phyloP scores from a whole-genome alignment of 192 early-diverging fungal species.

The Coemansia sp. region DNA sequence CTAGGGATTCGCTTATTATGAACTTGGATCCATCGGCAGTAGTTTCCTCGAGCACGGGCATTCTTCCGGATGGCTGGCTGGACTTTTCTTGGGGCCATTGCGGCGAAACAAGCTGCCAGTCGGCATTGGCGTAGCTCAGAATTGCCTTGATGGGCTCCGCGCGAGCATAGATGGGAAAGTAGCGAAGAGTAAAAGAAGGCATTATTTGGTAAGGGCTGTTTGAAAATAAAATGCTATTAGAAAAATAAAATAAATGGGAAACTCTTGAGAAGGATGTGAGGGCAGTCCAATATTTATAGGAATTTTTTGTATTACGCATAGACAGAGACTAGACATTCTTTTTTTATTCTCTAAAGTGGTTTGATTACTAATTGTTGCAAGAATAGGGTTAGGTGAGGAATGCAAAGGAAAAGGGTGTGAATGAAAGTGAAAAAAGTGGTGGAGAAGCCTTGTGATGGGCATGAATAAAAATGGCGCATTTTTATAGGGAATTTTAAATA shows the following conservation, averaged over 20 bases:
- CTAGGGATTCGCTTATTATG: background rate
- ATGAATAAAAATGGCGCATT: background rate
- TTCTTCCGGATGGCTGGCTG: constrained; percentile 48
- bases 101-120: constrained; percentile 24
- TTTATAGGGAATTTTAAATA: no score
- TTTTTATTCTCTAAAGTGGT: no score
- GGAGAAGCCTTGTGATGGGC: no score
- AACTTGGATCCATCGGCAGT: constrained; percentile 19
- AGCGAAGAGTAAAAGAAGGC: constrained; percentile 10
- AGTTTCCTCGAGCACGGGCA: constrained; percentile 53
- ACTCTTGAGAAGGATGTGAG: no score
- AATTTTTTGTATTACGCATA: no score
- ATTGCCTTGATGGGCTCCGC: constrained; percentile 31
- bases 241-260: no score
- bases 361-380: no score
- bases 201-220: background rate
- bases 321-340: no score
- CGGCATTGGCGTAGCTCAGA: constrained; percentile 38
- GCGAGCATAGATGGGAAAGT: constrained; percentile 32
- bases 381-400: no score
- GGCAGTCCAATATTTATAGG: no score
- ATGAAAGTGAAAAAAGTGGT: no score
- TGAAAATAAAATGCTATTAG: background rate
- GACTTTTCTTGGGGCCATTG: constrained; percentile 50
- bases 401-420: no score